Conservation (phyloP, 208 protist species). For the Trypanosoma avium region DNA sequence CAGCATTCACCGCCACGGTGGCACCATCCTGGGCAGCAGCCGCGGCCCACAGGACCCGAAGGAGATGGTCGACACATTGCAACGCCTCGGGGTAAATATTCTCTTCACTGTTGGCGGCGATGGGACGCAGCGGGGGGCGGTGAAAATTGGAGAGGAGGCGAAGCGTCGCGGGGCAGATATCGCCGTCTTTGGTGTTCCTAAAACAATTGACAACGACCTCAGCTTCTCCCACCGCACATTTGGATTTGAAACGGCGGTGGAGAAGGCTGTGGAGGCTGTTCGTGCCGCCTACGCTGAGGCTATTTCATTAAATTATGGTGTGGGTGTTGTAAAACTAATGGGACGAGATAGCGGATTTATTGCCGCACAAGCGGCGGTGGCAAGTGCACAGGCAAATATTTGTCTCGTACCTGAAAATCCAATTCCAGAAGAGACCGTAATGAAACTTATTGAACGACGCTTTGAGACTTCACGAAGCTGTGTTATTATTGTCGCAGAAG, state of each 20-base stretch:
- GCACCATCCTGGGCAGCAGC: constrained; percentile 92
- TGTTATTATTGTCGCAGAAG: constrained; percentile 95
- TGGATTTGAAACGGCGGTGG: constrained; percentile 95
- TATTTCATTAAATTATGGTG: constrained; percentile 82
- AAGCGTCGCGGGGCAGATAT: constrained; percentile 80
- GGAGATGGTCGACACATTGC: constrained; percentile 92
- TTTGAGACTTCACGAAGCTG: constrained; percentile 76
- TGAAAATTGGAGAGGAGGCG: constrained; percentile 81
- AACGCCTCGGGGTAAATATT: constrained; percentile 83
- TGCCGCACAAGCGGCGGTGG: constrained; percentile 89
- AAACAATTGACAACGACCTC: constrained; percentile 97
- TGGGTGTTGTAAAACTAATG: constrained; percentile 96
- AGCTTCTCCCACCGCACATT: constrained; percentile 93
- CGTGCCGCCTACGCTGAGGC: constrained; percentile 92
- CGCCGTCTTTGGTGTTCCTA: constrained; percentile 93
- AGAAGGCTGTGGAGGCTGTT: constrained; percentile 85
- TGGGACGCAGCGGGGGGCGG: constrained; percentile 92
- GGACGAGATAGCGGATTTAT: constrained; percentile 95
- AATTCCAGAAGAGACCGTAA: constrained; percentile 78
- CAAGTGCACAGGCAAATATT: constrained; percentile 90
- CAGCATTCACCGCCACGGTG: constrained; percentile 92
- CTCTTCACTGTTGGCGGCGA: constrained; percentile 95
- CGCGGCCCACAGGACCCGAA: constrained; percentile 85
- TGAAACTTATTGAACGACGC: constrained; percentile 81
- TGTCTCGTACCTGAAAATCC: constrained; percentile 92